Percentiles rank a stretch among this genome's conserved stretches.
phyloP scores from a whole-genome alignment of 306 rosid genomes.

The Delonix regia region DNA sequence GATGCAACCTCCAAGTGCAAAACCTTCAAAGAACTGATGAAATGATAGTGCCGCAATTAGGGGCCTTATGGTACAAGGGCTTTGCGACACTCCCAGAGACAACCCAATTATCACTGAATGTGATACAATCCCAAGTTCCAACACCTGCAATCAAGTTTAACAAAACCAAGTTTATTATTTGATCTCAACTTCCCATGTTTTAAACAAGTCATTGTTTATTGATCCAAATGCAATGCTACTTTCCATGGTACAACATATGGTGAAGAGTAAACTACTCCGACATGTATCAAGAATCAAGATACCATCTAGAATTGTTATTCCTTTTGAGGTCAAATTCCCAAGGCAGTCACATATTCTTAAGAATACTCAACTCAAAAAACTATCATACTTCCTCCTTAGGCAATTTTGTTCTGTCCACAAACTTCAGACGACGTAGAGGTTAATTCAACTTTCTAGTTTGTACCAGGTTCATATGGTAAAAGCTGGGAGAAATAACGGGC shows the following conservation, averaged over 20 bases:
- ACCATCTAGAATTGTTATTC: too few species aligned
- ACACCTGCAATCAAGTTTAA: constrained; percentile 52
- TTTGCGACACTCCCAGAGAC: constrained; percentile 87
- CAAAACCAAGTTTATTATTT: neutral
- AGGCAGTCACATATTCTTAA: neutral
- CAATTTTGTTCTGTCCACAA: neutral
- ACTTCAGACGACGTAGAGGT: neutral
- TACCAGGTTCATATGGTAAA: neutral
- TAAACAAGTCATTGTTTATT: neutral
- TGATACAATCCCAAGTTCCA: constrained; percentile 96
- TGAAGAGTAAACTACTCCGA: neutral
- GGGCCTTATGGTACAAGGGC: constrained; percentile 90
- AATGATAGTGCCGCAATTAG: constrained; percentile 85
- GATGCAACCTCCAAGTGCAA: constrained; percentile 97
- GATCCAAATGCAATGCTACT: neutral
- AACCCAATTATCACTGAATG: constrained; percentile 94
- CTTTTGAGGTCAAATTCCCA: neutral
- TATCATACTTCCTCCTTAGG: too few species aligned
- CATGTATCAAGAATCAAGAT: neutral
- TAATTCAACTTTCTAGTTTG: neutral
- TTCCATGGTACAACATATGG: neutral
- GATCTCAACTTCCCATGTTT: neutral
- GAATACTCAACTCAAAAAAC: neutral
- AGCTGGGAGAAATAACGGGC: neutral
- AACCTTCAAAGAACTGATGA: constrained; percentile 99